Evolutionary conservation across 2,329 filamentous ascomycete genomes (phyloP).

Genomic region (Myriosclerotinia scirpicola): DNA sequence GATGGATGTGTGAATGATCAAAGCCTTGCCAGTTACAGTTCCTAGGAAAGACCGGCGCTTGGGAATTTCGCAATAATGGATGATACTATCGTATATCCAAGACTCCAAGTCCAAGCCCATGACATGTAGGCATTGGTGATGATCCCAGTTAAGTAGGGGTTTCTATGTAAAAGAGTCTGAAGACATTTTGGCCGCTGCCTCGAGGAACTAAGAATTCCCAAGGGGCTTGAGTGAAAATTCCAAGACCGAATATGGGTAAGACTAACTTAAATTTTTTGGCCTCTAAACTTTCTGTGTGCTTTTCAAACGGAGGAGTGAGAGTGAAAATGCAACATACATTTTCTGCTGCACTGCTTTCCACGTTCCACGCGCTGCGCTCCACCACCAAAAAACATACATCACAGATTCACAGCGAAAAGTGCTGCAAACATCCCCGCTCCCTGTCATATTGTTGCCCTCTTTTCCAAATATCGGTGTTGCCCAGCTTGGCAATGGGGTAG

Average conservation of each 20-base stretch:
- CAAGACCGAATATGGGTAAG: conserved; percentile 11
- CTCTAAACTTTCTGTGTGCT: neutral
- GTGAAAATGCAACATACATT: conserved; percentile 6
- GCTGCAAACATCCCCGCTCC: conserved; percentile 10
- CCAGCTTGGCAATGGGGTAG: neutral
- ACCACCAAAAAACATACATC: conserved; percentile 14
- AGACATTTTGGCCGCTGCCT: neutral
- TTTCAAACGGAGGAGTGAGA: neutral
- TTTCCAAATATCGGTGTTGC: neutral
- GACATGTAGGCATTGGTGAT: conserved; percentile 16
- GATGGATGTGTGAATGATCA: conserved; percentile 19
- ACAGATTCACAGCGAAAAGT: neutral
- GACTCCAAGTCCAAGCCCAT: conserved; percentile 4
- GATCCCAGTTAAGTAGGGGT: conserved; percentile 8
- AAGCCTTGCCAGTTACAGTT: conserved; percentile 14
- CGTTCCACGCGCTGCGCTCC: conserved; percentile 25
- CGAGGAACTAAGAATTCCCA: too few species aligned
- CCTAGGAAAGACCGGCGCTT: conserved; percentile 19
- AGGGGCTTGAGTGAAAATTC: neutral
- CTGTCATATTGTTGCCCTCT: conserved; percentile 4
- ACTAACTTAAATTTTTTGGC: neutral
- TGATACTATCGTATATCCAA: neutral
- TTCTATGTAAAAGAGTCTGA: neutral
- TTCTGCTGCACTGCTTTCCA: conserved; percentile 23
- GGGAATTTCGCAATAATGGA: conserved; percentile 1